A percentile compares a stretch with the other conserved stretches of the same genome.
These are phyloP conservation scores for Fusarium protoensiforme DNA, from an alignment of 2,329 filamentous ascomycete genomes.

Conservation along the genomic window DNA sequence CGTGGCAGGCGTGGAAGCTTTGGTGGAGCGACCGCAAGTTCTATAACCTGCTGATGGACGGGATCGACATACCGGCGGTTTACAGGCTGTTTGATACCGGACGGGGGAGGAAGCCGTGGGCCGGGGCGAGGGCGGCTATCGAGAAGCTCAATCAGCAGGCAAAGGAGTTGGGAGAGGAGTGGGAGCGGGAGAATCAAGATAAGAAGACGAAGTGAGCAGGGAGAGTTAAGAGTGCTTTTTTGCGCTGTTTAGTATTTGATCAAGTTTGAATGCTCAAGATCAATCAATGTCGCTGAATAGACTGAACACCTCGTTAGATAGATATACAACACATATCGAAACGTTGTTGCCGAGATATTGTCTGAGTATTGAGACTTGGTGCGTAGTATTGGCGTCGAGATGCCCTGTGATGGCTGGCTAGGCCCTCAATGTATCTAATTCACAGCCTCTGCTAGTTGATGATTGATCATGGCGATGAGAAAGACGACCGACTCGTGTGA, in stretches of 20 bases:
- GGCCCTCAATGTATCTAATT: not conserved
- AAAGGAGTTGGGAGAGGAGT: constrained; percentile 31
- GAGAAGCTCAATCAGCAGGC: constrained; percentile 40
- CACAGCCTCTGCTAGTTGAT: not conserved
- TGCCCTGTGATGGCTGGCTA: not conserved
- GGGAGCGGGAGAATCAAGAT: constrained; percentile 34
- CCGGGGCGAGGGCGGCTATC: constrained; percentile 49
- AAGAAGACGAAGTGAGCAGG: constrained; percentile 32
- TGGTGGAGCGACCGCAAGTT: constrained; percentile 55
- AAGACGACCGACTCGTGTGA: not conserved
- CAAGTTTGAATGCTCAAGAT: not conserved
- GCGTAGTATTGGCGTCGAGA: not conserved
- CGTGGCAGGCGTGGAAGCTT: constrained; percentile 54
- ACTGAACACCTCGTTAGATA: not conserved
- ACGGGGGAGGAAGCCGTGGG: constrained; percentile 52
- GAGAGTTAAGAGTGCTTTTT: not conserved
- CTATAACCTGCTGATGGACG: constrained; percentile 54
- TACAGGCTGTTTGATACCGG: constrained; percentile 56
- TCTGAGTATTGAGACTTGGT: not conserved
- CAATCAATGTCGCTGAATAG: not conserved
- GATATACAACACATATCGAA: not conserved
- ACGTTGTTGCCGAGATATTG: not conserved
- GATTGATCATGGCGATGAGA: not conserved
- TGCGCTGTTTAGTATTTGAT: not conserved
- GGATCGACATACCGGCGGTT: constrained; percentile 50